Evolutionary conservation across 306 rosid genomes (phyloP).

Genomic region (Boehmeria nivea): DNA sequence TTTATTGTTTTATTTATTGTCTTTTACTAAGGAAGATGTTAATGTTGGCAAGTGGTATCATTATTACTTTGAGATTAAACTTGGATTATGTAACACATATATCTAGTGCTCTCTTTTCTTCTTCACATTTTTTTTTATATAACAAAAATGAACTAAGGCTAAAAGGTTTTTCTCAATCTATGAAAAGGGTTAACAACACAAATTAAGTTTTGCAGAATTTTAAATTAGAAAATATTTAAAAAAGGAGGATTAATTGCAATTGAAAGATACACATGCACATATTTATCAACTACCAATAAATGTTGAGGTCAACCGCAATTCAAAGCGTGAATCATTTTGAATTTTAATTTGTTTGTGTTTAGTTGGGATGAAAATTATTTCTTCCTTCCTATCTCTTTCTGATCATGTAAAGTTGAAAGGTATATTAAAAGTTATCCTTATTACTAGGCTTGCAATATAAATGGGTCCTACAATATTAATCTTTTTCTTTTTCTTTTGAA

Average conservation of each 20-base stretch:
- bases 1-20: neutral
- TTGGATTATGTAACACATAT: neutral
- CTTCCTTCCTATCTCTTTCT: neutral
- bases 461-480: conserved; percentile 1
- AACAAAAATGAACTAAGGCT: neutral
- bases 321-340: conserved; percentile 13
- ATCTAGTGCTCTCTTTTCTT: neutral
- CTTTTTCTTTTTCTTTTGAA: neutral
- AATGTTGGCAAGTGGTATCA: neutral
- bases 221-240: neutral
- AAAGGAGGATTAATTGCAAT: neutral
- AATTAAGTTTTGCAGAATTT: neutral
- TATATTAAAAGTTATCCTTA: neutral
- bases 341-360: neutral
- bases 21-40: neutral
- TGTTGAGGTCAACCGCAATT: conserved; percentile 14
- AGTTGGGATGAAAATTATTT: neutral
- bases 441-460: neutral
- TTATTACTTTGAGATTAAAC: conserved; percentile 6
- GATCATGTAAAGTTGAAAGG: conserved; percentile 4
- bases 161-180: too few species aligned
- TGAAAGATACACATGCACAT: neutral
- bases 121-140: too few species aligned
- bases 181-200: conserved; percentile 9
- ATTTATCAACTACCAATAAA: conserved; percentile 16